Percentiles rank a stretch among this genome's conserved stretches.
These are phyloP conservation scores for Bolboschoenoplectus hybrid DNA, from an alignment of 202 grass and related monocot genomes.

Conservation along the genomic window DNA sequence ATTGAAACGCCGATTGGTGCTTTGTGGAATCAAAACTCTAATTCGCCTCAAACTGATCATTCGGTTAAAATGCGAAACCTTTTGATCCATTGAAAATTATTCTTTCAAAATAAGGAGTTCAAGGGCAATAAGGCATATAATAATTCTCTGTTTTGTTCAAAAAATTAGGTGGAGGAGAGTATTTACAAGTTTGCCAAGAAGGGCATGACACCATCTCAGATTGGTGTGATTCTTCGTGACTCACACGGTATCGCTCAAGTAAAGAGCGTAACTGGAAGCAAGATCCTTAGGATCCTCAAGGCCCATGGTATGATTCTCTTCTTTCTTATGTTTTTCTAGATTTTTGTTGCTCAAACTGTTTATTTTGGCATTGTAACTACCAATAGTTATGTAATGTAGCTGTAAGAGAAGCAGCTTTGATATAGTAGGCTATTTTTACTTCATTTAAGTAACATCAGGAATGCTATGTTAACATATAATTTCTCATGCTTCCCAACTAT, in stretches of 20 bases:
- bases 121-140: neutral
- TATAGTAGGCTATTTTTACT: neutral
- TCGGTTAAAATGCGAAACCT: neutral
- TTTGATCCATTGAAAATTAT: neutral
- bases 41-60: neutral
- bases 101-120: neutral
- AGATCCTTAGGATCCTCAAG: slow-evolving; percentile 87
- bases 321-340: neutral
- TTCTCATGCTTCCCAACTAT: neutral
- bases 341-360: neutral
- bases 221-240: slow-evolving; percentile 74
- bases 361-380: slow-evolving; percentile 3
- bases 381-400: neutral
- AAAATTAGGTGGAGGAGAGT: slow-evolving; percentile 63
- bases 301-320: slow-evolving; percentile 53
- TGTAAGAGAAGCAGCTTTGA: neutral
- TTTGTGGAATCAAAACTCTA: neutral
- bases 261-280: slow-evolving; percentile 72
- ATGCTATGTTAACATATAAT: neutral
- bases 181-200: slow-evolving; percentile 71
- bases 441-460: neutral
- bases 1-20: neutral
- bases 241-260: slow-evolving; percentile 76
- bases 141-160: neutral
- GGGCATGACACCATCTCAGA: slow-evolving; percentile 83